phyloP scores from a whole-genome alignment of 2,329 filamentous ascomycete species.

The Colletotrichum cereale region DNA sequence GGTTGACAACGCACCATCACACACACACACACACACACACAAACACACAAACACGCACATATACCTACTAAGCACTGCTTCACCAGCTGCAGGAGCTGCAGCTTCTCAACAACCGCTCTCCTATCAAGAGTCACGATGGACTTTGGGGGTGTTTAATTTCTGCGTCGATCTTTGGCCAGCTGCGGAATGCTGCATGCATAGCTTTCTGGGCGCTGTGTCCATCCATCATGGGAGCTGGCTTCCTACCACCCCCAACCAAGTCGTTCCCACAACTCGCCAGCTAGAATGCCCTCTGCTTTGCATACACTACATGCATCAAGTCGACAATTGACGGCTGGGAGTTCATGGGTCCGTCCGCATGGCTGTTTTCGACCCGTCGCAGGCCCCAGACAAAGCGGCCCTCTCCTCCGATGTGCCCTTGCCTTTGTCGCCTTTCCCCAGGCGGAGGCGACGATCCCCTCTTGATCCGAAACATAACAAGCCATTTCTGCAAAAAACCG shows the following conservation, averaged over 20 bases:
- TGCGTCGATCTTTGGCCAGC: slow-evolving; percentile 36
- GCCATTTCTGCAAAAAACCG: slow-evolving; percentile 18
- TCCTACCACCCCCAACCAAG: not conserved
- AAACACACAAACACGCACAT: not conserved
- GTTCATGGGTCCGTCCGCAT: slow-evolving; percentile 24
- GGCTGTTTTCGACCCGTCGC: slow-evolving; percentile 35
- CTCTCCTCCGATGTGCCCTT: not conserved
- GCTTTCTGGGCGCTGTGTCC: slow-evolving; percentile 2
- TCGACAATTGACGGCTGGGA: not conserved
- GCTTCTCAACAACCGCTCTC: slow-evolving; percentile 11
- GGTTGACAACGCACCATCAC: slow-evolving; percentile 37
- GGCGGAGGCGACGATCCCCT: slow-evolving; percentile 18
- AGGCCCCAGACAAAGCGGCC: slow-evolving; percentile 21
- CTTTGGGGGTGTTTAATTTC: slow-evolving; percentile 5
- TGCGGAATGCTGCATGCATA: slow-evolving; percentile 36
- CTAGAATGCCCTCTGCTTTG: slow-evolving; percentile 1
- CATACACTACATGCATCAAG: not conserved
- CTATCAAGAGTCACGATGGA: slow-evolving; percentile 25
- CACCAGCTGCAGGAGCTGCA: not conserved
- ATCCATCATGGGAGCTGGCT: not conserved
- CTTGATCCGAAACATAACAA: slow-evolving; percentile 38
- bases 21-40: slow-evolving; percentile 13
- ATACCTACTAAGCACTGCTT: slow-evolving; percentile 8
- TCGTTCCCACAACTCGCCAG: not conserved
- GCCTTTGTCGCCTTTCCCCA: slow-evolving; percentile 18